Percentiles rank a stretch among this genome's conserved stretches.
phyloP scores from a whole-genome alignment of 108 stramenopile genomes.

The Skeletonema tropicum region DNA sequence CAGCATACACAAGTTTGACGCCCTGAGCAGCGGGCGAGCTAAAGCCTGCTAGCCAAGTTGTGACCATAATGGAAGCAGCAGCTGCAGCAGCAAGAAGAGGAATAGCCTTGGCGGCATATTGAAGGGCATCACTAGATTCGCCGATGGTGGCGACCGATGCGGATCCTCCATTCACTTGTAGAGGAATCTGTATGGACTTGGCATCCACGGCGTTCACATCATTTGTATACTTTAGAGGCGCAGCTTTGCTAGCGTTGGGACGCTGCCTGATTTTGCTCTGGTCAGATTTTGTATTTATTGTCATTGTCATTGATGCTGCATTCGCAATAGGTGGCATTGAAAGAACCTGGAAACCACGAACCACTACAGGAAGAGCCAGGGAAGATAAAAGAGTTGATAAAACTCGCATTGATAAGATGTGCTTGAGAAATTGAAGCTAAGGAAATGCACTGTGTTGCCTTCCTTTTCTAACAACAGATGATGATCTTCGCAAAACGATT shows the following conservation, averaged over 20 bases:
- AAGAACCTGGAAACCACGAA: constrained; percentile 23
- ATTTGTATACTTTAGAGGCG: constrained; percentile 30
- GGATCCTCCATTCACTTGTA: constrained; percentile 21
- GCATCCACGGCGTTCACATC: constrained; percentile 19
- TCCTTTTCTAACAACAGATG: neutral
- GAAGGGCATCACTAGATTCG: constrained; percentile 7
- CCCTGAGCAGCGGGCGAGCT: constrained; percentile 33
- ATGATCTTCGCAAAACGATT: neutral
- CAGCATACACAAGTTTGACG: constrained; percentile 46
- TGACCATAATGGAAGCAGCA: constrained; percentile 13
- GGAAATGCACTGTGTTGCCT: neutral
- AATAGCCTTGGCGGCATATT: constrained; percentile 20
- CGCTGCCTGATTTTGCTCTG: constrained; percentile 23
- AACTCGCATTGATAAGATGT: constrained; percentile 20
- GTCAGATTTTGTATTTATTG: constrained; percentile 12
- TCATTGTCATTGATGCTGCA: constrained; percentile 26
- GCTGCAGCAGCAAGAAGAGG: constrained; percentile 16
- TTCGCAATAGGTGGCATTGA: constrained; percentile 20
- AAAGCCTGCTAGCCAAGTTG: constrained; percentile 18
- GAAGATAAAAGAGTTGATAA: constrained; percentile 21
- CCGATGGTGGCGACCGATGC: neutral
- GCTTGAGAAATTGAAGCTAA: neutral
- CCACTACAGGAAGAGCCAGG: constrained; percentile 23
- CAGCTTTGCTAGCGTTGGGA: constrained; percentile 6
- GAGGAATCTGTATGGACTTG: constrained; percentile 23